These are phyloP conservation scores for Hysterangium stoloniferum DNA, from an alignment of 768 basidiomycete genomes.

Conservation along the genomic window DNA sequence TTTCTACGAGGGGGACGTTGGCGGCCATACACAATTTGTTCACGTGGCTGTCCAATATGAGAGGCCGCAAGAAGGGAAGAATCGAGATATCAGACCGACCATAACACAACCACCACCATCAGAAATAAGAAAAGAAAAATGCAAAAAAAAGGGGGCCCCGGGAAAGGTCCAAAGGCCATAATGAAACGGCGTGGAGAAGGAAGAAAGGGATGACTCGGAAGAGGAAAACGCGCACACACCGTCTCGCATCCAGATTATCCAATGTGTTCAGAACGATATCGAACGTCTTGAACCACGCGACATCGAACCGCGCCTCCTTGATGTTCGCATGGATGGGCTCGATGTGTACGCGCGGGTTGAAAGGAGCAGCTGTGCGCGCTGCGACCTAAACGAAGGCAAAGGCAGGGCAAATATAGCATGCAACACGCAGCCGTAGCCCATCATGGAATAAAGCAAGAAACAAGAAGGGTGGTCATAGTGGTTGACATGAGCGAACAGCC, in stretches of 20 bases:
- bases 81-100: too few species aligned
- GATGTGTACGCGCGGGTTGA: slow-evolving; percentile 85
- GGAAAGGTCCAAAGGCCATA: too few species aligned
- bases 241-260: slow-evolving; percentile 65
- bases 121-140: too few species aligned
- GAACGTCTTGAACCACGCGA: slow-evolving; percentile 85
- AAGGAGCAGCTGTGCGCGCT: slow-evolving; percentile 70
- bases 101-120: too few species aligned
- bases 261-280: slow-evolving; percentile 92
- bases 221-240: slow-evolving; percentile 32
- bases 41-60: slow-evolving; percentile 89
- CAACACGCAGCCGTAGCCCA: too few species aligned
- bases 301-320: slow-evolving; percentile 84
- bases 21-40: slow-evolving; percentile 98
- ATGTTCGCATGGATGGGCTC: slow-evolving; percentile 91
- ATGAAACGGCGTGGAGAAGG: too few species aligned
- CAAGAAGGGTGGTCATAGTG: too few species aligned
- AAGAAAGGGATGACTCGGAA: not conserved
- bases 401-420: too few species aligned
- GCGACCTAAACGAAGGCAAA: too few species aligned
- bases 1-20: slow-evolving; percentile 84
- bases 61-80: too few species aligned
- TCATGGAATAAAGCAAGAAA: too few species aligned
- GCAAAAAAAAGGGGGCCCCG: too few species aligned
- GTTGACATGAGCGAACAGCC: slow-evolving; percentile 4